Conservation (phyloP, 2,329 filamentous ascomycete species). For the Cercospora beticola region DNA sequence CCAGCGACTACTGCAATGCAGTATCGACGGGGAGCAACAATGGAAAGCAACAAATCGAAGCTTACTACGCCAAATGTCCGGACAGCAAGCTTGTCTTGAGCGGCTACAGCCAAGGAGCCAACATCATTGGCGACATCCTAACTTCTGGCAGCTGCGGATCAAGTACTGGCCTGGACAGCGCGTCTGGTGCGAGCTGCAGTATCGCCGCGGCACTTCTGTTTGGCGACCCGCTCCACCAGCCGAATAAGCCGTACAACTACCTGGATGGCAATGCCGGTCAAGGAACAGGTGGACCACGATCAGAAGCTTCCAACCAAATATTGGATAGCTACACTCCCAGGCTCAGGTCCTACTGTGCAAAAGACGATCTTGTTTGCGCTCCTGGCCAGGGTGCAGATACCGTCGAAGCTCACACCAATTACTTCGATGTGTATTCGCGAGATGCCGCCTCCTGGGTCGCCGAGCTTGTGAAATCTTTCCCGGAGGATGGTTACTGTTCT, state of each 20-base stretch:
- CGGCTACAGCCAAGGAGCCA: slow-evolving; percentile 46
- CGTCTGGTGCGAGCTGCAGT: slow-evolving; percentile 20
- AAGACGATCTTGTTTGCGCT: slow-evolving; percentile 45
- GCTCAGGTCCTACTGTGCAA: slow-evolving; percentile 41
- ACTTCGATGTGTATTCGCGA: slow-evolving; percentile 39
- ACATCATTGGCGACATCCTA: slow-evolving; percentile 34
- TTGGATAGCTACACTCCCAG: slow-evolving; percentile 30
- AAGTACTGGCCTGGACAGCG: slow-evolving; percentile 38
- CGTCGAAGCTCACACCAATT: slow-evolving; percentile 40
- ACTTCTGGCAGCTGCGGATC: slow-evolving; percentile 39
- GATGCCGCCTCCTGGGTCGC: slow-evolving; percentile 32
- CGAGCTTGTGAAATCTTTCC: slow-evolving; percentile 26
- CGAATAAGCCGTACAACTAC: slow-evolving; percentile 34
- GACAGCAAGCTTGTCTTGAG: slow-evolving; percentile 44
- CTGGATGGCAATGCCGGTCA: slow-evolving; percentile 27
- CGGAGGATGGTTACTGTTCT: not conserved
- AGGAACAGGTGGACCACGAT: slow-evolving; percentile 35
- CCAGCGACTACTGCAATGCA: slow-evolving; percentile 41
- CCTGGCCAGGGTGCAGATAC: slow-evolving; percentile 32
- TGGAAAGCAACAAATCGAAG: slow-evolving; percentile 42
- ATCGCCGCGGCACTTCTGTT: slow-evolving; percentile 32
- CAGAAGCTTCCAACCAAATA: slow-evolving; percentile 33
- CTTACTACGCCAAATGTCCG: slow-evolving; percentile 44
- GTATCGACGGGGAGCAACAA: slow-evolving; percentile 41
- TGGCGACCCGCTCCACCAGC: slow-evolving; percentile 35